These are phyloP conservation scores for Neocucurbitaria cava DNA, from an alignment of 2,329 filamentous ascomycete genomes.

Conservation along the genomic window DNA sequence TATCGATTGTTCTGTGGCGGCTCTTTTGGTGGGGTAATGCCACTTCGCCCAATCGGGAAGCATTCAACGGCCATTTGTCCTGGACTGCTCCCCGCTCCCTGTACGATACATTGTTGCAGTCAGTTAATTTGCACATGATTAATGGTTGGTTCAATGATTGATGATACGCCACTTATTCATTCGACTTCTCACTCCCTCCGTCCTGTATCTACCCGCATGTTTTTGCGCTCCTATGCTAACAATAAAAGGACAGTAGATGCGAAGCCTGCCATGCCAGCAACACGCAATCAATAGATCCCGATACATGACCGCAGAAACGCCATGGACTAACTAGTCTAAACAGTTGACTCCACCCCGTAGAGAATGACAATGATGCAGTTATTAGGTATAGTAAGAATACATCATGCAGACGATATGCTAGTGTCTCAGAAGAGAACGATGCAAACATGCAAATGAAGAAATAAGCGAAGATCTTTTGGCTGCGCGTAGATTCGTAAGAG, in stretches of 20 bases:
- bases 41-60: background rate
- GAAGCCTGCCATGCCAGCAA: conserved; percentile 1
- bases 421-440: background rate
- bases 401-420: conserved; percentile 2
- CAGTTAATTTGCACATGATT: too few relatives aligned
- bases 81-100: too few relatives aligned
- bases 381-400: conserved; percentile 15
- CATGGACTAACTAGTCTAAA: too few relatives aligned
- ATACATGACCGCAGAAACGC: conserved; percentile 11
- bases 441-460: conserved; percentile 1
- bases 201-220: background rate
- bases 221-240: background rate
- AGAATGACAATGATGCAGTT: conserved; percentile 14
- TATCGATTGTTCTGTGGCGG: conserved; percentile 26
- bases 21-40: conserved; percentile 18
- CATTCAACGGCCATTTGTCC: background rate
- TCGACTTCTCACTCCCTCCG: background rate
- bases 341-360: conserved; percentile 9
- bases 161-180: too few relatives aligned
- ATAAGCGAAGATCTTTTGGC: conserved; percentile 18
- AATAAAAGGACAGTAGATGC: background rate
- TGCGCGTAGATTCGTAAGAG: conserved; percentile 26
- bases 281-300: background rate
- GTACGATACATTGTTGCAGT: too few relatives aligned
- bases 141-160: too few relatives aligned